Conservation (phyloP, 1,284 basidiomycete species). For the Pseudozyma tsukubaensis region DNA sequence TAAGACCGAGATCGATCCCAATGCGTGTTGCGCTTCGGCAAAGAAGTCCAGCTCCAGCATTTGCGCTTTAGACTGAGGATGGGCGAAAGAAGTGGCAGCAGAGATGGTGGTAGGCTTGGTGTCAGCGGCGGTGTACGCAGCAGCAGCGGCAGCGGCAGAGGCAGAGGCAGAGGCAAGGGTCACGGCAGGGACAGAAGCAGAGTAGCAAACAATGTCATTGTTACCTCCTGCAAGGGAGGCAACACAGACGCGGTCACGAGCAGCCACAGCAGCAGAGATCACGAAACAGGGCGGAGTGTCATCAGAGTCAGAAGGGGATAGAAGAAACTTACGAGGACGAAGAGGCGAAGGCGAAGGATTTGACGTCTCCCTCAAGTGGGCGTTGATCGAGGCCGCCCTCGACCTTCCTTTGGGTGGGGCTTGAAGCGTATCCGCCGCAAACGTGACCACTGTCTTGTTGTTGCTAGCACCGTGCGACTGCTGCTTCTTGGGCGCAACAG, state of each 20-base stretch:
- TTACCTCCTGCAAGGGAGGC: not conserved
- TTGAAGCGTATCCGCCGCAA: constrained; percentile 22
- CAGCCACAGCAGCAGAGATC: constrained; percentile 5
- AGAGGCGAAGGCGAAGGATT: constrained; percentile 6
- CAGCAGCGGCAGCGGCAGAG: constrained; percentile 7
- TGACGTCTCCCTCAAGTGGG: constrained; percentile 11
- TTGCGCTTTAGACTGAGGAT: constrained; percentile 16
- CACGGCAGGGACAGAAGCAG: constrained; percentile 4
- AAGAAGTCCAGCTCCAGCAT: constrained; percentile 31
- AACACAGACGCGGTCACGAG: constrained; percentile 11
- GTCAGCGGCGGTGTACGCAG: constrained; percentile 32
- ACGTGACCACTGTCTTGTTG: constrained; percentile 21
- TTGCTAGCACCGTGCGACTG: not conserved
- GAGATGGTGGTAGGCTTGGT: constrained; percentile 1
- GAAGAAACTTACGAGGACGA: constrained; percentile 26
- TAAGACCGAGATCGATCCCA: constrained; percentile 38
- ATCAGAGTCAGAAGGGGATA: constrained; percentile 3
- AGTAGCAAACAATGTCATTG: not conserved
- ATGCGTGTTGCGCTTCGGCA: constrained; percentile 42
- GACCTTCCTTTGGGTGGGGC: constrained; percentile 12
- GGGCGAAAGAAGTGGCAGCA: not conserved
- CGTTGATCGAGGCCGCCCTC: constrained; percentile 20
- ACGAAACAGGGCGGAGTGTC: not conserved
- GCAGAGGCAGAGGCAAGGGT: constrained; percentile 9
- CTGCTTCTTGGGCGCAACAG: constrained; percentile 7